Evolutionary conservation across 352 stramenopile species (phyloP), one percentile per base, ranked within the genome.

Genomic region (Thalassiosira livingstoniorum): DNA sequence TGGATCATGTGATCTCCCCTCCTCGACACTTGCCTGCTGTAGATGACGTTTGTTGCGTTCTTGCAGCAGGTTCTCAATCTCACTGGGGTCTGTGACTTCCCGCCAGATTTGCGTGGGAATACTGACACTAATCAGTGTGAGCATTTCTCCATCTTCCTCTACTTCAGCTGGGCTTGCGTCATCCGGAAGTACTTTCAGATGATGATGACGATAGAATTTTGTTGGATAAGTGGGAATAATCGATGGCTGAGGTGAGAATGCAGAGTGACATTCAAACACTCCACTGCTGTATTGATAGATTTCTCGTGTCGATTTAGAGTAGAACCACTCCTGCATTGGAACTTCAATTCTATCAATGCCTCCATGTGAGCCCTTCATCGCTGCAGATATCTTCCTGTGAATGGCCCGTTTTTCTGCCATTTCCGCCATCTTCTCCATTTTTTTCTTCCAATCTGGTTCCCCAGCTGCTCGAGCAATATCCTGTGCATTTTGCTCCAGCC

Each of bases 401-500:
- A 47, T 15, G 7, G 7, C 51, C 15, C 51, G 51, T 5, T 60
- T n/a, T 23, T 60, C 23, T n/a, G 23, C 51, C 11, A n/a, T 60
- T 29, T 25, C 10, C 10, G 23, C 23, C 51, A 60, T 60, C 51
- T 31, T 5, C 23, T 7, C 25, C 51, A 60, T 60, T 10, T 29
- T 7, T 5, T 29, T n/a, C 23, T 60, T 29, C 51, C 51, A 60
- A 7, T 60, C 51, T 27, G 5, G 7, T 5, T 60, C 21, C 10
- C 23, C 21, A 10, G 25, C 15, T 31, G 51, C 51, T 10, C 4
- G 4, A 10, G 51, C 51, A 60, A 60, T 29, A 29, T 60, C 23
- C 25, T 60, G 51, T 10, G 51, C 51, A 60, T 60, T 60, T 29
- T 23, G 51, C 25, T 60, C 23, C 4, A 60, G 51, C 51, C 51